These are phyloP conservation scores for Penicillium sclerotiorum DNA, from an alignment of 2,329 filamentous ascomycete species.

Conservation along the genomic window DNA sequence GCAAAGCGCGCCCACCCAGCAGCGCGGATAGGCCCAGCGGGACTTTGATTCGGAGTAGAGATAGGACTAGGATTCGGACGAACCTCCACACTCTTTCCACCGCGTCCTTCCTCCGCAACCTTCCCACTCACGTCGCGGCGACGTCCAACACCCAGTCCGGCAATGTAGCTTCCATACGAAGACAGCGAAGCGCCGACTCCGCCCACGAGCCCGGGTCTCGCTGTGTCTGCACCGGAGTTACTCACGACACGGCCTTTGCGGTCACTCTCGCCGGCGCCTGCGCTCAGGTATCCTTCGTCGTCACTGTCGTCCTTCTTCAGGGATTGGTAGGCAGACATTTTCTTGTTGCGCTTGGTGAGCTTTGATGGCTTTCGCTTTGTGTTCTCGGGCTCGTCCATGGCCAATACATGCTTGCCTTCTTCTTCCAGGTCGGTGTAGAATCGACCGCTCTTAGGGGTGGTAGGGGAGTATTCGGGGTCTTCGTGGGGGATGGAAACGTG, in stretches of 20 bases:
- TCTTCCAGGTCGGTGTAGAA: conserved; percentile 45
- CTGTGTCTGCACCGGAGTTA: conserved; percentile 45
- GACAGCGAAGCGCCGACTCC: conserved; percentile 35
- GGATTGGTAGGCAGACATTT: conserved; percentile 36
- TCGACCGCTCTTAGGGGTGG: conserved; percentile 37
- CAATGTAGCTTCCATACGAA: conserved; percentile 48
- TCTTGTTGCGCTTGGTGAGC: conserved; percentile 36
- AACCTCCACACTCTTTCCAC: conserved; percentile 26
- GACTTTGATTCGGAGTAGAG: conserved; percentile 17
- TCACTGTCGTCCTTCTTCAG: conserved; percentile 35
- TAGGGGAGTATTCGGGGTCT: conserved; percentile 21
- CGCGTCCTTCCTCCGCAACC: conserved; percentile 49
- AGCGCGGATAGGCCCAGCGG: conserved; percentile 33
- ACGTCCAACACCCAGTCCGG: conserved; percentile 48
- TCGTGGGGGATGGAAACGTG: conserved; percentile 22
- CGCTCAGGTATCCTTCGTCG: conserved; percentile 21
- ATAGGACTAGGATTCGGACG: conserved; percentile 6
- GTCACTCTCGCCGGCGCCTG: conserved; percentile 31
- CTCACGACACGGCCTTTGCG: conserved; percentile 49
- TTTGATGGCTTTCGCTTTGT: conserved; percentile 32
- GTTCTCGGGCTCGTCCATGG: conserved; percentile 24
- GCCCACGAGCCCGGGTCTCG: conserved; percentile 19
- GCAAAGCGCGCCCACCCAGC: conserved; percentile 52
- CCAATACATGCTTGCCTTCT: conserved; percentile 25
- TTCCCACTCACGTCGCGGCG: conserved; percentile 52